Evolutionary conservation across 805 yeast genomes (phyloP).

Genomic region (Ogataea dorogensis): DNA sequence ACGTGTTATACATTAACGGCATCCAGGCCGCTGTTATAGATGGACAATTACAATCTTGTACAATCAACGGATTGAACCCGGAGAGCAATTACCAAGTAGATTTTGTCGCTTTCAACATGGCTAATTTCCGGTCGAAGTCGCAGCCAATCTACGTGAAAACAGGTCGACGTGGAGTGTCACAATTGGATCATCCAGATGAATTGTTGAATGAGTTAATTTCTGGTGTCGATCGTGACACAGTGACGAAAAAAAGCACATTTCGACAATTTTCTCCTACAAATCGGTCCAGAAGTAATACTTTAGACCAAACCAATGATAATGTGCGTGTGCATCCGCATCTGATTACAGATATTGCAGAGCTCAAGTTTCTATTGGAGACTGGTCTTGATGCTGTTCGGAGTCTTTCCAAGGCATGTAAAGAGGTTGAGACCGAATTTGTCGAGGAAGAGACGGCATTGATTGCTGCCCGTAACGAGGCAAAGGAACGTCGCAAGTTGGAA

Average conservation of each 20-base stretch:
- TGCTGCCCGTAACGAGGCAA: slow-evolving; percentile 37
- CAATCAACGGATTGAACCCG: slow-evolving; percentile 34
- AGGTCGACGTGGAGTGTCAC: slow-evolving; percentile 24
- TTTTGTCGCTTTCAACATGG: slow-evolving; percentile 40
- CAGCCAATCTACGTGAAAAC: slow-evolving; percentile 42
- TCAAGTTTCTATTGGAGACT: slow-evolving; percentile 40
- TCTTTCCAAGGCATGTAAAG: slow-evolving; percentile 34
- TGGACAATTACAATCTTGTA: slow-evolving; percentile 38
- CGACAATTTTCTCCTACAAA: slow-evolving; percentile 26
- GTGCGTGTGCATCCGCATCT: slow-evolving; percentile 28
- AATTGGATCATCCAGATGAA: slow-evolving; percentile 39
- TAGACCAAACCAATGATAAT: slow-evolving; percentile 21
- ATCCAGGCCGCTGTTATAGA: slow-evolving; percentile 34
- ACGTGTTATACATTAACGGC: slow-evolving; percentile 41
- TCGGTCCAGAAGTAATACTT: slow-evolving; percentile 37
- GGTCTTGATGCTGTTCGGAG: slow-evolving; percentile 42
- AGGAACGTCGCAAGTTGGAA: slow-evolving; percentile 40
- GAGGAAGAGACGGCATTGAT: slow-evolving; percentile 38
- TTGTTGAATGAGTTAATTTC: slow-evolving; percentile 36
- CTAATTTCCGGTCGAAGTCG: slow-evolving; percentile 41
- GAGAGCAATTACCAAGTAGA: slow-evolving; percentile 42
- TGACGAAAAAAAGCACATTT: slow-evolving; percentile 30
- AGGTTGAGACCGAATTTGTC: slow-evolving; percentile 35
- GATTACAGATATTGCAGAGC: slow-evolving; percentile 41
- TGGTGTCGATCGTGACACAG: slow-evolving; percentile 32